Base-by-base conservation (phyloP, 305 asterid genomes). In the Rubia balearica region DNA sequence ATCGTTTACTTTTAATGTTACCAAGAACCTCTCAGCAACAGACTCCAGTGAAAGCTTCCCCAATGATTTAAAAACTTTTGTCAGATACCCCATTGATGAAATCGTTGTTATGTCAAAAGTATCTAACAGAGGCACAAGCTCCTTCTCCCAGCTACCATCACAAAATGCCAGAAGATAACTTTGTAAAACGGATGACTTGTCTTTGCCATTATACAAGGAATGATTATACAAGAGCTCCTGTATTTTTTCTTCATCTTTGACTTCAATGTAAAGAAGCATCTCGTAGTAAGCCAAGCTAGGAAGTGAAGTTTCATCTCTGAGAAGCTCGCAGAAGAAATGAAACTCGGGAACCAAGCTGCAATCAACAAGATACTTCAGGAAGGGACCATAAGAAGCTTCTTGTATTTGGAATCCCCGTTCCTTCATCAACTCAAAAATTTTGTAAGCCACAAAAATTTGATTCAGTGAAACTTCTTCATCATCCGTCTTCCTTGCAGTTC, bases 211-310 rank as follows among this genome's bases (percentile, higher is more conserved):
- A 75, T 83, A 85, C 67, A 78, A 76, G 51, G 83, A 62, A 61
- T 71, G 82, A 74, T 86, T 73, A 77, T 19, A 75, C 73, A 81
- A 79, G 76, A 90, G 92, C 82, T 90, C 92, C 76, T 81, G 85
- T 76, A 91, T 80, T 77, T 88, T 91, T 53, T 61, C 84, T 71
- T 87, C 88, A 74, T 88, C 72, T n/a, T 79, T 67, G 71, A 83
- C 80, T 60, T 79, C 78, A 75, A 82, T 43, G 86, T 90, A 88
- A 41, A 91, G 85, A 85, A 86, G 81, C 96, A 90, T 86, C 83
- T 90, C 96, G 73, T 95, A 92, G 85, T 90, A 95, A 82, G 91
- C 84, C 61, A 95, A 75, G 53, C 86, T 84, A 2, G 89, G 86
- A 74, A 77, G 79, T 61, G 89, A 76, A 70, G 79, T 80, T 45